These are phyloP conservation scores for Chaetomium fimeti DNA, from an alignment of 495 filamentous ascomycete species.

Conservation along the genomic window DNA sequence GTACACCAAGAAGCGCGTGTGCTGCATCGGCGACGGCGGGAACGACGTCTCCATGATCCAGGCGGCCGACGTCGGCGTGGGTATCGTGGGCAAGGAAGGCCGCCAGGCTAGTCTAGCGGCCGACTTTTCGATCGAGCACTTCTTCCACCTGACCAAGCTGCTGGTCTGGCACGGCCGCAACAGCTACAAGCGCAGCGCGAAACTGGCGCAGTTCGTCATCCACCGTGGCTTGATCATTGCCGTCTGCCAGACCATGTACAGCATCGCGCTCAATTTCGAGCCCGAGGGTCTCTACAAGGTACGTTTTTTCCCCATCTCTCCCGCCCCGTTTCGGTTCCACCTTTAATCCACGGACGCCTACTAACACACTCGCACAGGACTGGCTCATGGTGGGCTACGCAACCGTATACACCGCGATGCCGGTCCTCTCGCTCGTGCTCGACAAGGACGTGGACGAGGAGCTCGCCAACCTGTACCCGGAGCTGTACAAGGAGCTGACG, in stretches of 20 bases:
- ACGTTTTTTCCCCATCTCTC: constrained; percentile 15
- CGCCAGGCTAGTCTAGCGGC: constrained; percentile 91
- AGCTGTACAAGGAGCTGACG: constrained; percentile 95
- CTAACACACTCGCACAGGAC: constrained; percentile 51
- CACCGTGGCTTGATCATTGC: constrained; percentile 93
- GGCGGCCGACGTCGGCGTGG: constrained; percentile 94
- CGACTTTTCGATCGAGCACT: constrained; percentile 93
- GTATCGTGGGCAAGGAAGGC: constrained; percentile 97
- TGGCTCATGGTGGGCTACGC: constrained; percentile 98
- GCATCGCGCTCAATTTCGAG: constrained; percentile 84
- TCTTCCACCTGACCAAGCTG: constrained; percentile 93
- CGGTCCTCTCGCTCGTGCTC: constrained; percentile 93
- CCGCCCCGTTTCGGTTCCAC: background rate
- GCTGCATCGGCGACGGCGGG: constrained; percentile 95
- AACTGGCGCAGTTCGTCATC: constrained; percentile 97
- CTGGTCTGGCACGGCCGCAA: constrained; percentile 98
- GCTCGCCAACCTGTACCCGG: constrained; percentile 91
- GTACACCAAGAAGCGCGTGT: constrained; percentile 88
- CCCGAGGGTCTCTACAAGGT: constrained; percentile 88
- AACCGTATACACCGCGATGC: constrained; percentile 90
- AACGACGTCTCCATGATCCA: constrained; percentile 99
- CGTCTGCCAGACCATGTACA: constrained; percentile 96
- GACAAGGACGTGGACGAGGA: constrained; percentile 93
- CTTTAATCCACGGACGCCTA: background rate
- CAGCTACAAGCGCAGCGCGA: constrained; percentile 92